Evolutionary conservation across 1,284 basidiomycete genomes (phyloP).

Genomic region (Stereum hirsutum): DNA sequence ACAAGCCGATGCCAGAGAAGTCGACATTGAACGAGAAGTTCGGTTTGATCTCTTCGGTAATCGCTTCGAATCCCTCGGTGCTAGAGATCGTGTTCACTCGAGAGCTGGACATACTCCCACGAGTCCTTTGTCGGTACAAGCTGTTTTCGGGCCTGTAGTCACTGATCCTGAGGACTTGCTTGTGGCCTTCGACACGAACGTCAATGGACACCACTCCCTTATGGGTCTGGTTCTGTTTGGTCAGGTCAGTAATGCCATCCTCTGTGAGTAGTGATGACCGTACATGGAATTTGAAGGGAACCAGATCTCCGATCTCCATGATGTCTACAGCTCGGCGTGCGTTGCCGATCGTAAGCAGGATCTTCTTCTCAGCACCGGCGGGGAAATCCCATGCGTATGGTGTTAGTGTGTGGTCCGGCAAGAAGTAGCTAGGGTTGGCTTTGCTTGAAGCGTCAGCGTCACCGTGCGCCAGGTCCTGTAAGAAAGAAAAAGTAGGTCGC

Average conservation of each 20-base stretch:
- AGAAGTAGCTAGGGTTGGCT: slow-evolving; percentile 37
- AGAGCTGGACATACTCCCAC: slow-evolving; percentile 35
- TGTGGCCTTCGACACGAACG: slow-evolving; percentile 84
- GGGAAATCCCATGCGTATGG: slow-evolving; percentile 96
- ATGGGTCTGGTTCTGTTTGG: no score
- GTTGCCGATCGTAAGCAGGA: slow-evolving; percentile 61
- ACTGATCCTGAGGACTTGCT: slow-evolving; percentile 83
- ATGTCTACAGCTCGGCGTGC: slow-evolving; percentile 79
- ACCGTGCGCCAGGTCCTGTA: slow-evolving; percentile 41
- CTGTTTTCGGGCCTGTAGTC: slow-evolving; percentile 84
- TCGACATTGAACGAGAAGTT: slow-evolving; percentile 68
- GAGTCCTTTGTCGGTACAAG: slow-evolving; percentile 78
- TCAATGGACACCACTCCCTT: slow-evolving; percentile 78
- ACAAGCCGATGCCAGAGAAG: slow-evolving; percentile 89
- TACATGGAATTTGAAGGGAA: slow-evolving; percentile 84
- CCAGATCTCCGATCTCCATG: slow-evolving; percentile 91
- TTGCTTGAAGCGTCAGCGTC: slow-evolving; percentile 26
- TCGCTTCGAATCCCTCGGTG: slow-evolving; percentile 81
- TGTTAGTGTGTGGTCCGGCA: slow-evolving; percentile 48
- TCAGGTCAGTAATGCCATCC: no score
- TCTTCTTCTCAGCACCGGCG: slow-evolving; percentile 75
- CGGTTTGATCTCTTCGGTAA: slow-evolving; percentile 69
- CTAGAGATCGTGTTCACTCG: slow-evolving; percentile 65
- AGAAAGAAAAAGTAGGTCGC: background rate
- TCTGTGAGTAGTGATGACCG: slow-evolving; percentile 15